phyloP scores from a whole-genome alignment of 2,329 filamentous ascomycete genomes.

The Fusarium sp. region DNA sequence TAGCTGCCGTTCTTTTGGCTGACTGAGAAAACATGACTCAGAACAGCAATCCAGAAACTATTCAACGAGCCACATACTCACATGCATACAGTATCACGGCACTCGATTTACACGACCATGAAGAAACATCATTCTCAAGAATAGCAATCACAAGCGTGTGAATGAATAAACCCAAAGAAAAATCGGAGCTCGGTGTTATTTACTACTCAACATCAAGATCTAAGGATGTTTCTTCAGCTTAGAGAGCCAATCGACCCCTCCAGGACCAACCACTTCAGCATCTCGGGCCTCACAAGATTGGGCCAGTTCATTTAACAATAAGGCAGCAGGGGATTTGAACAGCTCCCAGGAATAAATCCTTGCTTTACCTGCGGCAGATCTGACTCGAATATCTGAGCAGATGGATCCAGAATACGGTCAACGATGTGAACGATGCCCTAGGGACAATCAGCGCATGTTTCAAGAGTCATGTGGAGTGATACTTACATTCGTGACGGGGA shows the following conservation, averaged over 20 bases:
- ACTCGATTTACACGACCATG: not conserved
- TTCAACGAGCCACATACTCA: too few species aligned
- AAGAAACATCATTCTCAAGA: not conserved
- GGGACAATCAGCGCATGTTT: not conserved
- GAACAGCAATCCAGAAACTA: too few species aligned
- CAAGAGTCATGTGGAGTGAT: fast-evolving
- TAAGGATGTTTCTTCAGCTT: not conserved
- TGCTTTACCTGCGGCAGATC: not conserved
- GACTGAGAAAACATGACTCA: too few species aligned
- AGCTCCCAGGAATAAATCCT: not conserved
- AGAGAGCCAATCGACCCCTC: not conserved
- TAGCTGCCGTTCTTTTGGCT: too few species aligned
- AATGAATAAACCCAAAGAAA: not conserved
- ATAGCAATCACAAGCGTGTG: not conserved
- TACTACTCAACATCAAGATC: not conserved
- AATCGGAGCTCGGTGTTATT: not conserved
- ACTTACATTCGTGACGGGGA: not conserved
- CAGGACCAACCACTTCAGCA: not conserved
- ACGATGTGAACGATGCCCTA: not conserved
- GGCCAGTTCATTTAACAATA: not conserved
- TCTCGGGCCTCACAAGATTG: not conserved
- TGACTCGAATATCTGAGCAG: not conserved
- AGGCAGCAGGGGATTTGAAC: not conserved
- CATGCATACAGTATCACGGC: not conserved
- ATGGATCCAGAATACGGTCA: not conserved